These are phyloP conservation scores for Pisolithus marmoratus DNA, from an alignment of 768 basidiomycete species.

Conservation along the genomic window DNA sequence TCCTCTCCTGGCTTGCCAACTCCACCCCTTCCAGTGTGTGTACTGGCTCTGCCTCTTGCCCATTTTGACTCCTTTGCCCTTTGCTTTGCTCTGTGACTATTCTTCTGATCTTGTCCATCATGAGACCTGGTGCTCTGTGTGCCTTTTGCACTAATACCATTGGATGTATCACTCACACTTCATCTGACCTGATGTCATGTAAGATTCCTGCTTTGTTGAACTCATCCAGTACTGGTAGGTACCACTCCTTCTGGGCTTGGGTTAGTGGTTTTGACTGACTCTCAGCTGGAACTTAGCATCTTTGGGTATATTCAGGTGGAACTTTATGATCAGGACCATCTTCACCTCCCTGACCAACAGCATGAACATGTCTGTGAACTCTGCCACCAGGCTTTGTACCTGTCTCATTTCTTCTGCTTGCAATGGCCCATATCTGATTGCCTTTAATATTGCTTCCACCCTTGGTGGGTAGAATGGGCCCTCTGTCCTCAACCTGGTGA, in stretches of 20 bases:
- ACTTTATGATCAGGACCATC: constrained; percentile 24
- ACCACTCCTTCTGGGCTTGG: constrained; percentile 26
- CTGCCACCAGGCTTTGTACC: constrained; percentile 17
- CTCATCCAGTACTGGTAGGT: constrained; percentile 28
- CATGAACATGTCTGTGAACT: constrained; percentile 37
- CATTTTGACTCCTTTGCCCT: no score
- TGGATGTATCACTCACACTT: constrained; percentile 7
- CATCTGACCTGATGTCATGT: not conserved
- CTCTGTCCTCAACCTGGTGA: constrained; percentile 6
- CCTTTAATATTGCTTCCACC: constrained; percentile 11
- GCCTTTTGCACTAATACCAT: no score
- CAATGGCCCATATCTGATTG: constrained; percentile 22
- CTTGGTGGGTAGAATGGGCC: constrained; percentile 15
- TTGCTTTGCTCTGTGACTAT: no score
- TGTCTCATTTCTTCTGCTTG: constrained; percentile 13
- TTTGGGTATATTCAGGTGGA: constrained; percentile 28
- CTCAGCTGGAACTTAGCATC: constrained; percentile 26
- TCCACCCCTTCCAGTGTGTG: no score
- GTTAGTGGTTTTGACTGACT: constrained; percentile 28
- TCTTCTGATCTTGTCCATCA: no score
- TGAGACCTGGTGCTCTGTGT: no score
- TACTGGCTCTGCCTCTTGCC: no score
- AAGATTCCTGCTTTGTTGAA: constrained; percentile 30
- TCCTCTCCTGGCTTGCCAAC: not conserved
- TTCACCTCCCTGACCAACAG: constrained; percentile 34